Evolutionary conservation across 2,329 filamentous ascomycete species (phyloP).

Genomic region (Pleurostoma richardsiae): DNA sequence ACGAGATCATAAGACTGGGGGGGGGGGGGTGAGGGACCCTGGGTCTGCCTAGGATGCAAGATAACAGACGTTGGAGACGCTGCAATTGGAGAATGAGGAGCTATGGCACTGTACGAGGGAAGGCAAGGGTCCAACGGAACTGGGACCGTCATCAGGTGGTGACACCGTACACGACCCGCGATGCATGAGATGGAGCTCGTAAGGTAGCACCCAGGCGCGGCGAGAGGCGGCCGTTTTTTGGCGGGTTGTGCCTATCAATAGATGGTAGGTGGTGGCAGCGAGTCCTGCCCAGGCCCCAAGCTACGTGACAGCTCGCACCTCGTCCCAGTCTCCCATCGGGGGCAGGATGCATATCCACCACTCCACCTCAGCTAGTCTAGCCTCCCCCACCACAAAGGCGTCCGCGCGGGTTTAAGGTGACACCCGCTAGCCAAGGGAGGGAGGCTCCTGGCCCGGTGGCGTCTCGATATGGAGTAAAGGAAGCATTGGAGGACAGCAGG

Average conservation of each 20-base stretch:
- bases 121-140: neutral
- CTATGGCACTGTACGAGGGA: neutral
- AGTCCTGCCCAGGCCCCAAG: neutral
- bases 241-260: neutral
- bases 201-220: neutral
- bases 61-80: neutral
- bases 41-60: neutral
- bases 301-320: neutral
- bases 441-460: neutral
- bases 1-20: neutral
- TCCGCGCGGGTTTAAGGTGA: neutral
- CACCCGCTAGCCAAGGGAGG: neutral
- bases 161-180: neutral
- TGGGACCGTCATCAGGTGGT: neutral
- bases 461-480: neutral
- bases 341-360: neutral
- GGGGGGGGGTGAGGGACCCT: neutral
- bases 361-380: too few relatives aligned
- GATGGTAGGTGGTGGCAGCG: neutral
- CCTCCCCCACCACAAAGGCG: neutral
- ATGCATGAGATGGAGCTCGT: neutral
- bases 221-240: neutral
- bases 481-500: neutral
- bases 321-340: neutral
- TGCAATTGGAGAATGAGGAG: too few relatives aligned